Percentiles rank a stretch among this genome's conserved stretches.
Evolutionary conservation across 495 filamentous ascomycete species (phyloP).

Genomic region (Ascobolus immersus): DNA sequence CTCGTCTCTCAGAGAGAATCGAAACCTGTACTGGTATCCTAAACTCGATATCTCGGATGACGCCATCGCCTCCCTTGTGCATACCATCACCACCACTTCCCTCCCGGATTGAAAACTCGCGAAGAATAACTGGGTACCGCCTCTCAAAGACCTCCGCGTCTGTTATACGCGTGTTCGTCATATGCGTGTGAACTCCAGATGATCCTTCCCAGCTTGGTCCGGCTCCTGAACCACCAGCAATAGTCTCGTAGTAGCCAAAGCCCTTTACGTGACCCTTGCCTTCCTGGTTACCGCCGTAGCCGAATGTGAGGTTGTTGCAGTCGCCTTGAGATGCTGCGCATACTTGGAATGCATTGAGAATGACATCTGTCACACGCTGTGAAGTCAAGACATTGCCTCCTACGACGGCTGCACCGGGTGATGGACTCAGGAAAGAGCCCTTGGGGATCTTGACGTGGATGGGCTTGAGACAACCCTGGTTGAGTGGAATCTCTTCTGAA

Average conservation of each 20-base stretch:
- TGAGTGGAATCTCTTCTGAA: conserved; percentile 77
- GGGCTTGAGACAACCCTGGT: conserved; percentile 81
- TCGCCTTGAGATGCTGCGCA: conserved; percentile 79
- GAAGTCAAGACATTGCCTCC: conserved; percentile 83
- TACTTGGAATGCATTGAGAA: conserved; percentile 69
- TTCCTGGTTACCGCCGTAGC: conserved; percentile 55
- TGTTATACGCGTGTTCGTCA: conserved; percentile 98
- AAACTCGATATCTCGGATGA: conserved; percentile 87
- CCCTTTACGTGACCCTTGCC: conserved; percentile 36
- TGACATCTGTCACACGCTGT: conserved; percentile 83
- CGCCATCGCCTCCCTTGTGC: conserved; percentile 68
- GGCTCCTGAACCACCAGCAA: conserved; percentile 76
- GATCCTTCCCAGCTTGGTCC: conserved; percentile 73
- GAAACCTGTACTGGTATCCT: conserved; percentile 65
- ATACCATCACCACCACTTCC: conserved; percentile 47
- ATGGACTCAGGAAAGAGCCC: conserved; percentile 61
- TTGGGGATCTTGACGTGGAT: conserved; percentile 67
- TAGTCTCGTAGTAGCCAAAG: conserved; percentile 96
- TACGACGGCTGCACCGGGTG: conserved; percentile 70
- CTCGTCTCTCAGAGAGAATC: conserved; percentile 67
- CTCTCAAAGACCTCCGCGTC: conserved; percentile 91
- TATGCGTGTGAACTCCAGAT: conserved; percentile 76
- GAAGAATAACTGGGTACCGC: conserved; percentile 66
- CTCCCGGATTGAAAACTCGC: conserved; percentile 51
- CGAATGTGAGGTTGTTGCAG: conserved; percentile 75